Conservation (phyloP, 2,329 filamentous ascomycete species). For the Cladosporium sphaerospermum region DNA sequence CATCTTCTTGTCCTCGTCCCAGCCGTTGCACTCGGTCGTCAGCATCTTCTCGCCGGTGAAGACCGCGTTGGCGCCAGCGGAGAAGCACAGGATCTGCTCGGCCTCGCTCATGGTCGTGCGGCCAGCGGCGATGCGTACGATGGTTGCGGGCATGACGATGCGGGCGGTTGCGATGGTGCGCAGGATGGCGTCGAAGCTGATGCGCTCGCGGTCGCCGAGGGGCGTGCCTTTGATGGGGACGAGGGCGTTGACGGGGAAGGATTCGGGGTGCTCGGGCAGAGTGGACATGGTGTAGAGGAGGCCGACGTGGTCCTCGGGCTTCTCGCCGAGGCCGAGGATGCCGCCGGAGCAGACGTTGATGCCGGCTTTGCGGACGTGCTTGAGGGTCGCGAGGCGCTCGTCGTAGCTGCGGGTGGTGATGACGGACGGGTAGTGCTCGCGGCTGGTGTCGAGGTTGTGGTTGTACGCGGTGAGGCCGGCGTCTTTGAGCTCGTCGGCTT, state of each 20-base stretch:
- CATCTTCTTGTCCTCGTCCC: conserved; percentile 81
- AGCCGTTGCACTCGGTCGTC: conserved; percentile 84
- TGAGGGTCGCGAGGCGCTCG: conserved; percentile 73
- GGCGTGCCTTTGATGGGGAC: conserved; percentile 89
- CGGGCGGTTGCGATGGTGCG: conserved; percentile 79
- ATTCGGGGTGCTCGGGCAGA: conserved; percentile 76
- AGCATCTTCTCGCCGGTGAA: conserved; percentile 96
- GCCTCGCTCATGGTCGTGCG: conserved; percentile 80
- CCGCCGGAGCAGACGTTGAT: conserved; percentile 88
- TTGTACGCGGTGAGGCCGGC: conserved; percentile 89
- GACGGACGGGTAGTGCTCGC: conserved; percentile 80
- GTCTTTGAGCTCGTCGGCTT: conserved; percentile 70
- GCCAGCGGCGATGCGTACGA: conserved; percentile 80
- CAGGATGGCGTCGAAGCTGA: conserved; percentile 71
- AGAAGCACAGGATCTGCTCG: conserved; percentile 83
- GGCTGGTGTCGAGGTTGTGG: conserved; percentile 85
- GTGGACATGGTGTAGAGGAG: conserved; percentile 77
- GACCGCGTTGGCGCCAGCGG: conserved; percentile 87
- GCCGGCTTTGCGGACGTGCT: conserved; percentile 75
- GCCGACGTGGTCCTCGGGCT: conserved; percentile 70
- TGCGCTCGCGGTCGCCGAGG: conserved; percentile 62
- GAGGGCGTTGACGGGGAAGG: conserved; percentile 84
- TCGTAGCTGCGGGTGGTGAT: conserved; percentile 85
- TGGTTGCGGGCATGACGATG: conserved; percentile 75
- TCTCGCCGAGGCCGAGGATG: conserved; percentile 79